phyloP scores from a whole-genome alignment of 163 green algal species.

The Prototheca cutis region DNA sequence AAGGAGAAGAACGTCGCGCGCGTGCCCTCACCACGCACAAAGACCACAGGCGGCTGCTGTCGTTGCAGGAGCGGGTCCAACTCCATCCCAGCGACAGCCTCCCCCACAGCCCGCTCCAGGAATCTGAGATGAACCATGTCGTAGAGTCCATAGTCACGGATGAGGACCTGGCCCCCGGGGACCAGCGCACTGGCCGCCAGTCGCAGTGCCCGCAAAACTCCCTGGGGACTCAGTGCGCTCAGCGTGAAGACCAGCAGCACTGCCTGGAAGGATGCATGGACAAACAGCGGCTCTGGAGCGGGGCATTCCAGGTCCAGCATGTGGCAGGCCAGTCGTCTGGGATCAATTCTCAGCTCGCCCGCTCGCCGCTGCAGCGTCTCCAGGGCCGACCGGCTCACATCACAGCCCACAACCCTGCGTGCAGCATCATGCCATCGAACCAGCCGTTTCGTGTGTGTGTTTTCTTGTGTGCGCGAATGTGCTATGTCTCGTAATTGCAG shows the following conservation, averaged over 20 bases:
- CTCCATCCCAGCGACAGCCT: not conserved
- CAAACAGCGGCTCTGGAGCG: not conserved
- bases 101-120: not conserved
- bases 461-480: too few relatives aligned
- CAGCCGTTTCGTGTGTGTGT: too few relatives aligned
- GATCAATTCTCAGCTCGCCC: constrained; percentile 5
- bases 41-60: not conserved
- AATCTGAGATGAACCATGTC: constrained; percentile 62
- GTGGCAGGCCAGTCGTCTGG: not conserved
- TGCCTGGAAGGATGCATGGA: constrained; percentile 19
- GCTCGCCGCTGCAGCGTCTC: constrained; percentile 38
- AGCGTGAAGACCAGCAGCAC: constrained; percentile 77
- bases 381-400: constrained; percentile 42
- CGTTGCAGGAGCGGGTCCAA: not conserved
- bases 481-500: too few relatives aligned
- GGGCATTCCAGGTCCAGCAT: not conserved
- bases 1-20: constrained; percentile 7
- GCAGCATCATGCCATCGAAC: too few relatives aligned
- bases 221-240: constrained; percentile 45
- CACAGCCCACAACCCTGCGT: not conserved
- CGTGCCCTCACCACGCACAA: constrained; percentile 6
- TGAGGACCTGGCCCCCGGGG: constrained; percentile 51
- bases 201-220: constrained; percentile 42
- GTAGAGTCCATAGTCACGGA: constrained; percentile 71
- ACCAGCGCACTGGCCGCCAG: constrained; percentile 39